Evolutionary conservation across 768 basidiomycete genomes (phyloP).

Genomic region (Favolaschia claudopus): DNA sequence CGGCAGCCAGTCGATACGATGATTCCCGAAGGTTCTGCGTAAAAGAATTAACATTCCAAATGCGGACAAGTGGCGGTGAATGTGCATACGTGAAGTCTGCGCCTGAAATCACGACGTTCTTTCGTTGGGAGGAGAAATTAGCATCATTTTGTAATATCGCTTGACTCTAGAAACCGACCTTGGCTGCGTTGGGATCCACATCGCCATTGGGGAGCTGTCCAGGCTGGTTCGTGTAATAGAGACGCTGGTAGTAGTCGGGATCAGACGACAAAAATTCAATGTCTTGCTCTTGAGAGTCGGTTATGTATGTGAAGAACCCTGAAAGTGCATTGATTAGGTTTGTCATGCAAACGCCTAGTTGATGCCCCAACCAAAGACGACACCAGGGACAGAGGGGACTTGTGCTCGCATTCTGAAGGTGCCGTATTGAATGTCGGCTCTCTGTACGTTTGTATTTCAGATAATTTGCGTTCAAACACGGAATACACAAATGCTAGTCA

Average conservation of each 20-base stretch:
- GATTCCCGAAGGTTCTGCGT: conserved; percentile 24
- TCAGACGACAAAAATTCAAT: conserved; percentile 27
- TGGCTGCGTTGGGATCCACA: conserved; percentile 8
- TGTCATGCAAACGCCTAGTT: not conserved
- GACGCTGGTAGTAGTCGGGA: conserved; percentile 16
- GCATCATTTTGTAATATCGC: too few relatives aligned
- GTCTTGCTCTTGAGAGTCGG: conserved; percentile 26
- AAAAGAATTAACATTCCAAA: not conserved
- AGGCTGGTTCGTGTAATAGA: conserved; percentile 27
- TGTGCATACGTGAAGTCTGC: conserved; percentile 26
- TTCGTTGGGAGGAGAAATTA: too few relatives aligned
- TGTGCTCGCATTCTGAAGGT: conserved; percentile 27
- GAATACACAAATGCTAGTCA: not conserved
- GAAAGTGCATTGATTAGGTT: not conserved
- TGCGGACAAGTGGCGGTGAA: not conserved
- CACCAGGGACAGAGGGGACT: conserved; percentile 23
- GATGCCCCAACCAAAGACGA: conserved; percentile 19
- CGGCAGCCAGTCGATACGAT: conserved; percentile 26
- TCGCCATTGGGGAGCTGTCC: conserved; percentile 10
- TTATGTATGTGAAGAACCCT: conserved; percentile 27
- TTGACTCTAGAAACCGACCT: too few relatives aligned
- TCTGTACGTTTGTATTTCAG: not conserved
- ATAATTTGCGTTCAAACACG: not conserved
- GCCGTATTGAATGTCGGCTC: conserved; percentile 19
- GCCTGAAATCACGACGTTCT: conserved; percentile 14